Conservation (phyloP, 2,329 filamentous ascomycete genomes). For the Hymenoscyphus scutula region DNA sequence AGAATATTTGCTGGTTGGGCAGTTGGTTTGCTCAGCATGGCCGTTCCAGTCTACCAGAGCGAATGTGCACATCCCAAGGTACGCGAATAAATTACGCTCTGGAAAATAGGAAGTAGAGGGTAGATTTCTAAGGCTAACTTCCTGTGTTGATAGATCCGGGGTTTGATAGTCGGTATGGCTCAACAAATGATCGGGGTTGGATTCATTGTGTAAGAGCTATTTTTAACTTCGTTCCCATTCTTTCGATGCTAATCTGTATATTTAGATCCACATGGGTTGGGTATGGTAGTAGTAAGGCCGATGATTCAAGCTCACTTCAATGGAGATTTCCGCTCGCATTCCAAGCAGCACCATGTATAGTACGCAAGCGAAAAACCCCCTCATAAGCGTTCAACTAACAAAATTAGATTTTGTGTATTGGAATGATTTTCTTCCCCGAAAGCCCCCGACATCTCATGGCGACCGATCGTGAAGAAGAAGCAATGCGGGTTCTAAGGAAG, state of each 20-base stretch:
- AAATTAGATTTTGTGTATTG: slow-evolving; percentile 45
- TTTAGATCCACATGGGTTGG: slow-evolving; percentile 59
- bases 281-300: slow-evolving; percentile 43
- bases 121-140: neutral
- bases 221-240: neutral
- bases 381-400: neutral
- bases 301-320: slow-evolving; percentile 21
- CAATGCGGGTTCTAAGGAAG: slow-evolving; percentile 63
- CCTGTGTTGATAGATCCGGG: slow-evolving; percentile 52
- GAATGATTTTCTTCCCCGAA: slow-evolving; percentile 73
- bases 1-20: slow-evolving; percentile 55
- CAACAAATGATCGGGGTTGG: slow-evolving; percentile 66
- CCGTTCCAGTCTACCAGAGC: slow-evolving; percentile 65
- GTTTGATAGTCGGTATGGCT: slow-evolving; percentile 58
- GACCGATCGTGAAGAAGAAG: slow-evolving; percentile 62
- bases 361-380: slow-evolving; percentile 39
- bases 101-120: neutral
- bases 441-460: slow-evolving; percentile 72
- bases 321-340: slow-evolving; percentile 40
- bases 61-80: slow-evolving; percentile 54
- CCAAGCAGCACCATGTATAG: slow-evolving; percentile 65
- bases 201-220: slow-evolving; percentile 36
- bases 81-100: neutral
- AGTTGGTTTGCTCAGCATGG: slow-evolving; percentile 61
- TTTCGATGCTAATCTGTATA: slow-evolving; percentile 23